phyloP scores from a whole-genome alignment of 495 filamentous ascomycete species.

The Cercophora newfieldiana region DNA sequence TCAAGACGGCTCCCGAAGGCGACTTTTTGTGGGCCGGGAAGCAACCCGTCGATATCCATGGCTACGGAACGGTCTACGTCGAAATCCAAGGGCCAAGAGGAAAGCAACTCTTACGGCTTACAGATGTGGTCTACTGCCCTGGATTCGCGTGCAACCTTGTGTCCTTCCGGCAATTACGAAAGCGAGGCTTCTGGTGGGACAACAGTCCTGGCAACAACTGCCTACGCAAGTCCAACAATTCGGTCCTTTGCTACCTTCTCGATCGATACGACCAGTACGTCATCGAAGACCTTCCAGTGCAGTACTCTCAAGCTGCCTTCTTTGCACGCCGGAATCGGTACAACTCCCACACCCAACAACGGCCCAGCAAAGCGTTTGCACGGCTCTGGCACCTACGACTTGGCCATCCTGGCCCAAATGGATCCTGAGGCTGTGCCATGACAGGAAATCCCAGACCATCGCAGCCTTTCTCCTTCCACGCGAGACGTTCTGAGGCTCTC shows the following conservation, averaged over 20 bases:
- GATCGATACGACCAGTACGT: neutral
- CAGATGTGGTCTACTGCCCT: constrained; percentile 14
- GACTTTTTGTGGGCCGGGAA: neutral
- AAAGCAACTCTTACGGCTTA: neutral
- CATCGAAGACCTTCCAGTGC: neutral
- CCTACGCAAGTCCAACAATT: neutral
- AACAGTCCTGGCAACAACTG: constrained; percentile 13
- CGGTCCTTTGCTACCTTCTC: neutral
- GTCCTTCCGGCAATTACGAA: constrained; percentile 10
- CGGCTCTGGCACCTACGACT: constrained; percentile 8
- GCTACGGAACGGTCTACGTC: neutral
- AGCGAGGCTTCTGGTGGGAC: constrained; percentile 16
- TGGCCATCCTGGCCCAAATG: constrained; percentile 6
- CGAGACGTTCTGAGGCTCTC: too few relatives aligned
- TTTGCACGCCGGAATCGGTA: neutral
- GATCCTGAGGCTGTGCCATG: too few relatives aligned
- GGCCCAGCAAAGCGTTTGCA: neutral
- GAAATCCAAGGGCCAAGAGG: neutral
- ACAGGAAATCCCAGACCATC: too few relatives aligned
- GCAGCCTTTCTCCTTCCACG: too few relatives aligned
- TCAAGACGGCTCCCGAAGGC: neutral
- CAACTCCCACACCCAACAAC: neutral
- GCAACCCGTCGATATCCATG: neutral
- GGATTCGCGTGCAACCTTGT: constrained; percentile 13
- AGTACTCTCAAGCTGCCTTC: neutral